Base-by-base conservation (phyloP, 805 yeast genomes). In the Blastobotrys mokoenaii region DNA sequence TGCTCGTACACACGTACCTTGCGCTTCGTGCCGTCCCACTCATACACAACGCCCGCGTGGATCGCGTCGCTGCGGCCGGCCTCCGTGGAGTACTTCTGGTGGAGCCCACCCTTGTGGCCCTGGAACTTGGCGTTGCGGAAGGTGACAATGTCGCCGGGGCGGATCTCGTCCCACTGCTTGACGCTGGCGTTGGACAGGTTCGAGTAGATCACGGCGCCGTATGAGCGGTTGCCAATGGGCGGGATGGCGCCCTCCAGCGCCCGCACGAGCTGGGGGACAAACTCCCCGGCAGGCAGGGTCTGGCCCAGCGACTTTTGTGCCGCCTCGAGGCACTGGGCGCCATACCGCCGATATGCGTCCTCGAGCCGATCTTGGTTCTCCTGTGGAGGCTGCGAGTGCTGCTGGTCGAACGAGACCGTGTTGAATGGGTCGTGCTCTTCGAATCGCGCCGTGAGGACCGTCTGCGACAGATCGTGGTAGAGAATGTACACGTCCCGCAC, bases 91-190 rank as follows among this genome's bases (percentile, higher is more conserved):
- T 79, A 74, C 65, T 82, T 82, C 55, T 71, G 76, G 44, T 71
- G 76, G 33, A 79, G 57, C 30, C 76, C 71, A 3, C 71, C 70
- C 43, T 73, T 72, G 53, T 80, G 85, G 5, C 80, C 76, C 50
- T 75, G 77, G 64, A 90, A 89, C 49, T 74, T 74, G 5, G 87
- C 96, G 46, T 79, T 79, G 55, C 80, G 76, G 50, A 87, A 74
- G 43, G 87, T 84, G 36, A 87, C 64, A 8, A 90, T 71, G 62
- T 93, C 97, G 48, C 98, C 98, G 0, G 94, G 81, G 40, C 75
- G 71, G 45, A 88, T 74, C 35, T 79, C 83, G 45, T 78, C 87
- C 27, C 65, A 56, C 52, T 74, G 79, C 12, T 71, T 64, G 5
- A 78, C 73, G 5, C 69, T 55, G 38, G 77, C 72, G 56, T 71